Conservation (phyloP, 2,329 filamentous ascomycete genomes). For the Aspergillus sergii region DNA sequence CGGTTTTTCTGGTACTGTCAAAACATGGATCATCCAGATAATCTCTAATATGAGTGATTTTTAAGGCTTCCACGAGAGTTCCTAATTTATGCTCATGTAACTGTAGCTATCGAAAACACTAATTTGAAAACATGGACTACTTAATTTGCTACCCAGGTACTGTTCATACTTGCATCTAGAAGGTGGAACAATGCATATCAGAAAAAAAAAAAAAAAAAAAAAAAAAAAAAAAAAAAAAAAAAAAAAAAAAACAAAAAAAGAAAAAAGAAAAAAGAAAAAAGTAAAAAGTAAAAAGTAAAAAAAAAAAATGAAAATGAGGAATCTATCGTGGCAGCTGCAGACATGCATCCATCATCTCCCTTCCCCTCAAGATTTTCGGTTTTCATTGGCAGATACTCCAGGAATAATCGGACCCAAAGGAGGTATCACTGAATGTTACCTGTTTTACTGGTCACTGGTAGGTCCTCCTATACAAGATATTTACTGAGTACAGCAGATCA, state of each 20-base stretch:
- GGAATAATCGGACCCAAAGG: neutral
- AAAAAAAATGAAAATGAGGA: neutral
- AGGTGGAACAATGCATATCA: conserved; percentile 10
- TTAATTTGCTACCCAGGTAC: neutral
- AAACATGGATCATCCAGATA: conserved; percentile 10
- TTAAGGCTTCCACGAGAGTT: neutral
- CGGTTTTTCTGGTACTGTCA: neutral
- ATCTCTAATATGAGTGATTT: conserved; percentile 7
- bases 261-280: neutral
- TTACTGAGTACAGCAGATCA: neutral
- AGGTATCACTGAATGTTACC: neutral
- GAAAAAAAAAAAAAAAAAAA: neutral
- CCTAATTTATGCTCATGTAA: conserved; percentile 4
- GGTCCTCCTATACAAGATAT: neutral
- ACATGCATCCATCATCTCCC: conserved; percentile 1
- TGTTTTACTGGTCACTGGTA: neutral
- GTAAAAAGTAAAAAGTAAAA: too few species aligned
- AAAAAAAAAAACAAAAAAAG: neutral
- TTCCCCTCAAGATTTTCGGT: neutral
- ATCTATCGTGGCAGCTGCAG: conserved; percentile 1
- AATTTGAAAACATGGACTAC: neutral
- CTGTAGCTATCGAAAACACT: neutral
- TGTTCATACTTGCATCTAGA: neutral
- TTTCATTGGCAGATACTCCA: conserved; percentile 2
- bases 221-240: neutral